These are phyloP conservation scores for Metschnikowia similis DNA, from an alignment of 805 yeast species.

Conservation along the genomic window DNA sequence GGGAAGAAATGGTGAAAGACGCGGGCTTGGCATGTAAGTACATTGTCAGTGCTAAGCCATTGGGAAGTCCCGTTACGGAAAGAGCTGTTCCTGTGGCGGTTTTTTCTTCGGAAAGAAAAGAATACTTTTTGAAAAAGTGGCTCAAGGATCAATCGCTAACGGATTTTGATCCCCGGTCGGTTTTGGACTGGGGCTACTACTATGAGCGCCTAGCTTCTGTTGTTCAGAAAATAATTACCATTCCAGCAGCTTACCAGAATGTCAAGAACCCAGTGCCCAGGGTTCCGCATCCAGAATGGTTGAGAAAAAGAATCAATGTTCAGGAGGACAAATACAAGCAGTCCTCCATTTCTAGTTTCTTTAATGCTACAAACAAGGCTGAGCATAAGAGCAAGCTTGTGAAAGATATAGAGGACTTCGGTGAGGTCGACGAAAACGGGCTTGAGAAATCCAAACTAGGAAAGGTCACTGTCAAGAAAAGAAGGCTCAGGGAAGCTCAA, in stretches of 20 bases:
- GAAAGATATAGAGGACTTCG: constrained; percentile 76
- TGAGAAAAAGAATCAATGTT: constrained; percentile 55
- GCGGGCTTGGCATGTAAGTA: constrained; percentile 94
- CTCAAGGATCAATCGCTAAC: constrained; percentile 70
- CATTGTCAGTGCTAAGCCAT: constrained; percentile 80
- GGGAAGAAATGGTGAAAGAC: constrained; percentile 94
- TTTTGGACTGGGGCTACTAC: constrained; percentile 92
- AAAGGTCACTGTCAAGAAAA: constrained; percentile 46
- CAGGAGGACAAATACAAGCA: constrained; percentile 71
- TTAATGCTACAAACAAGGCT: constrained; percentile 41
- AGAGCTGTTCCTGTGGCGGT: constrained; percentile 96
- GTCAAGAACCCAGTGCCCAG: constrained; percentile 91
- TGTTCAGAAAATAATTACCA: constrained; percentile 88
- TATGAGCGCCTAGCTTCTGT: constrained; percentile 88
- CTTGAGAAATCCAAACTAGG: constrained; percentile 34
- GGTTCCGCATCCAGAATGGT: constrained; percentile 93
- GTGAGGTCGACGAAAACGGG: constrained; percentile 26
- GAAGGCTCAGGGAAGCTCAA: constrained; percentile 29
- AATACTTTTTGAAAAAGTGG: constrained; percentile 81
- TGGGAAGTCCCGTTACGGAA: constrained; percentile 87
- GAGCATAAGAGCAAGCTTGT: constrained; percentile 33
- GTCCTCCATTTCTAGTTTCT: constrained; percentile 55
- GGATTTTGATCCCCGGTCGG: constrained; percentile 80
- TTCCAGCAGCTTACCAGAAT: constrained; percentile 94
- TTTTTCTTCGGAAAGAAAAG: constrained; percentile 84